Percentiles rank a stretch among this genome's conserved stretches.
Conservation (phyloP, 805 yeast species). For the Candida alai region DNA sequence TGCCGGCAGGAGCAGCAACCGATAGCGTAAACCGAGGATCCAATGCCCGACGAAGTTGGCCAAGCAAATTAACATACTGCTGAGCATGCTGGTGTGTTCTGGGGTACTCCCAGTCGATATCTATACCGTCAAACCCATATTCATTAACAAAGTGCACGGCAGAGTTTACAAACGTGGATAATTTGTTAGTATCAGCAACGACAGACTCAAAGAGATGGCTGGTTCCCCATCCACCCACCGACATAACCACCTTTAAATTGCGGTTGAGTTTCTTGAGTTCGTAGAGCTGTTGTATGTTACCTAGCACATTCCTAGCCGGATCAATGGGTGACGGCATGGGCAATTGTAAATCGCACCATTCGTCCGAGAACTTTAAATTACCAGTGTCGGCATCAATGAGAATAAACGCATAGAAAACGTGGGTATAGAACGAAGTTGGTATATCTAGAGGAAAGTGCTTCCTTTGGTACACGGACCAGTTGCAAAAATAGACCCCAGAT, state of each 20-base stretch:
- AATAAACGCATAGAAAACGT: conserved; percentile 76
- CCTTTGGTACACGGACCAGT: conserved; percentile 41
- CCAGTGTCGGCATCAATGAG: conserved; percentile 55
- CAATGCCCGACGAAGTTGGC: conserved; percentile 15
- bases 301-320: conserved; percentile 24
- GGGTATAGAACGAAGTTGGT: conserved; percentile 54
- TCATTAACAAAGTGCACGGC: conserved; percentile 44
- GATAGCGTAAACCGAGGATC: conserved; percentile 44
- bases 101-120: conserved; percentile 95
- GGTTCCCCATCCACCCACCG: conserved; percentile 81
- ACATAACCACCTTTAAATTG: conserved; percentile 55
- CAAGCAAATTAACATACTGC: conserved; percentile 27
- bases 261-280: conserved; percentile 40
- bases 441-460: conserved; percentile 59
- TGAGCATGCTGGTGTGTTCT: conserved; percentile 41
- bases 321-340: conserved; percentile 20
- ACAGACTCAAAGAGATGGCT: conserved; percentile 36
- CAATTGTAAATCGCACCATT: conserved; percentile 59
- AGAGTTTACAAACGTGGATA: conserved; percentile 47
- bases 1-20: conserved; percentile 73
- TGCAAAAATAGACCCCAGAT: conserved; percentile 47
- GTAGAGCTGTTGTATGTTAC: conserved; percentile 48
- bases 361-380: conserved; percentile 50
- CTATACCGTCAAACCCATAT: conserved; percentile 83
- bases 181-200: conserved; percentile 15